Conservation (phyloP, 1,139 yeast species). For the Pichia sp. region DNA sequence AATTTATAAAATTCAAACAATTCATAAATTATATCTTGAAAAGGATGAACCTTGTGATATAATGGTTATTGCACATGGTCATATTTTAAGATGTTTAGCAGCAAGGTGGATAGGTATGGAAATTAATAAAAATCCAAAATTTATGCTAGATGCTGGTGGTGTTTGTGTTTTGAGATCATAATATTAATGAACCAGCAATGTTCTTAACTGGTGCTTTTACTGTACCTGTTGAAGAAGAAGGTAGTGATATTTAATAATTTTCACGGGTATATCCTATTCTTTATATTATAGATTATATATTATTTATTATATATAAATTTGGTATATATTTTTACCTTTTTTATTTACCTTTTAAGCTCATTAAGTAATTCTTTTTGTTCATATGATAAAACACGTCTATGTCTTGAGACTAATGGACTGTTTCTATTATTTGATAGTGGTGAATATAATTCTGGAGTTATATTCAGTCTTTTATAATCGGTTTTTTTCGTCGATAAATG, state of each 20-base stretch:
- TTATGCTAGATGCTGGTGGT: conserved; percentile 91
- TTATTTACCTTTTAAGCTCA: conserved; percentile 30
- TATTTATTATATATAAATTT: too few relatives aligned
- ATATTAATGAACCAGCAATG: conserved; percentile 79
- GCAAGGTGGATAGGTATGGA: conserved; percentile 74
- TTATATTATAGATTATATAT: too few relatives aligned
- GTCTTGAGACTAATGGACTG: not conserved
- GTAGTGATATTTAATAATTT: conserved; percentile 21
- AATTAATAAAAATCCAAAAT: conserved; percentile 62
- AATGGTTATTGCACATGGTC: conserved; percentile 87
- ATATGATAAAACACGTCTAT: conserved; percentile 36
- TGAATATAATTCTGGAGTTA: too few relatives aligned
- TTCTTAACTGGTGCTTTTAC: conserved; percentile 74
- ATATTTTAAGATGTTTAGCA: conserved; percentile 80
- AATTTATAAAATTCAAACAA: conserved; percentile 52
- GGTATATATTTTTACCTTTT: not conserved
- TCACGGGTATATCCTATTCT: too few relatives aligned
- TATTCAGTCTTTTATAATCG: too few relatives aligned
- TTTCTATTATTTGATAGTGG: not conserved
- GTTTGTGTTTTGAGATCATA: conserved; percentile 84
- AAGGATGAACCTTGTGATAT: conserved; percentile 59
- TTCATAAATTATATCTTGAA: conserved; percentile 58
- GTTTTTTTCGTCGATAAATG: too few relatives aligned
- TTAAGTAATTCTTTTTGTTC: conserved; percentile 45
- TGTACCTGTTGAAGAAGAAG: conserved; percentile 55